These are phyloP conservation scores for Globisporangium radiosum DNA, from an alignment of 352 stramenopile genomes.

Conservation along the genomic window DNA sequence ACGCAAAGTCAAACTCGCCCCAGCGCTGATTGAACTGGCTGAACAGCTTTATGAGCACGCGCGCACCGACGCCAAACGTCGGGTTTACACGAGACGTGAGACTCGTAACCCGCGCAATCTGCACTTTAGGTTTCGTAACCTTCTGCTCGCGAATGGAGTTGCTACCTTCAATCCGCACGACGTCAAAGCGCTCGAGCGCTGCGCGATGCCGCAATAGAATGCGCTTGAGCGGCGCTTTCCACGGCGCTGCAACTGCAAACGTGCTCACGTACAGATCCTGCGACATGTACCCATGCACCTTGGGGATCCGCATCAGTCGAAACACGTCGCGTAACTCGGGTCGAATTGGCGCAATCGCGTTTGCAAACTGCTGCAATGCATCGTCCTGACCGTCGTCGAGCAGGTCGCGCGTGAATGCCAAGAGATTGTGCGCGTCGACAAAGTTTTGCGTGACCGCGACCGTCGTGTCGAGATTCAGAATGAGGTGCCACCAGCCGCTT, in stretches of 20 bases:
- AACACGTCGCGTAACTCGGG: slow-evolving; percentile 67
- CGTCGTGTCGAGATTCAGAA: slow-evolving; percentile 93
- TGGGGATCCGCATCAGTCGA: slow-evolving; percentile 50
- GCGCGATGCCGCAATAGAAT: slow-evolving; percentile 42
- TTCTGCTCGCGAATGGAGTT: background rate
- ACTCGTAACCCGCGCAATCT: slow-evolving; percentile 40
- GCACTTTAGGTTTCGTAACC: slow-evolving; percentile 15
- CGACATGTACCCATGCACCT: slow-evolving; percentile 48
- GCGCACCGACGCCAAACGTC: slow-evolving; percentile 58
- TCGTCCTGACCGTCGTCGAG: slow-evolving; percentile 59
- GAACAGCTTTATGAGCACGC: slow-evolving; percentile 74
- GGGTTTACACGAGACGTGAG: slow-evolving; percentile 77
- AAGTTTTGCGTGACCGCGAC: slow-evolving; percentile 97
- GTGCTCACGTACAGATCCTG: slow-evolving; percentile 54
- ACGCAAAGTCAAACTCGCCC: slow-evolving; percentile 69
- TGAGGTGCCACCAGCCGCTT: slow-evolving; percentile 96
- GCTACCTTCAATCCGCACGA: background rate
- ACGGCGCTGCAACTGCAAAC: slow-evolving; percentile 53
- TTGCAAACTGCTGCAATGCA: slow-evolving; percentile 43
- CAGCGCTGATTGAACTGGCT: slow-evolving; percentile 81
- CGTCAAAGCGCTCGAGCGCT: slow-evolving; percentile 13
- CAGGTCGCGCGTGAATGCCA: slow-evolving; percentile 69
- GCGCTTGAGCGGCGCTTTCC: slow-evolving; percentile 48
- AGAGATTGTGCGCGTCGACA: slow-evolving; percentile 77
- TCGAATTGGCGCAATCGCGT: slow-evolving; percentile 31